Percentiles rank a stretch among this genome's conserved stretches.
phyloP scores from a whole-genome alignment of 2,329 filamentous ascomycete species.

The Aureobasidium lini region DNA sequence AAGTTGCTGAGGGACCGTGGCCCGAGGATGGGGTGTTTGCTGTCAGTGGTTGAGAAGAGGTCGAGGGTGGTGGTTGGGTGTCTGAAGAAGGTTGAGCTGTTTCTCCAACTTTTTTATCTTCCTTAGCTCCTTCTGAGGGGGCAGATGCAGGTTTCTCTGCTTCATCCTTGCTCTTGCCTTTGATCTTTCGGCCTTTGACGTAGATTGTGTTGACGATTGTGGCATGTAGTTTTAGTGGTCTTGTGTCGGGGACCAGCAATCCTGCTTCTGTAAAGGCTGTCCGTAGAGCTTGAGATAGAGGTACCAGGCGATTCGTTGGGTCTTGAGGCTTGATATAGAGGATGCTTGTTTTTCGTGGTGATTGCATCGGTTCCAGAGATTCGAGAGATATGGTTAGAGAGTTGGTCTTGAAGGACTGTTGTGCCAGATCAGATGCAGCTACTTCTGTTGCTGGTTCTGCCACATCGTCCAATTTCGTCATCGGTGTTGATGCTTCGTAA shows the following conservation, averaged over 20 bases:
- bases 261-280: conserved; percentile 48
- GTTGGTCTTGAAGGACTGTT: not conserved
- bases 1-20: conserved; percentile 28
- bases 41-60: not conserved
- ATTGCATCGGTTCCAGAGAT: conserved; percentile 55
- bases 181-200: conserved; percentile 37
- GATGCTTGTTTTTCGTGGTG: conserved; percentile 49
- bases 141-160: not conserved
- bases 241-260: conserved; percentile 50
- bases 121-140: too few relatives aligned
- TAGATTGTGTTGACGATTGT: conserved; percentile 85
- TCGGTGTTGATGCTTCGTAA: not conserved
- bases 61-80: too few relatives aligned
- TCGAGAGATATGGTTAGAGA: conserved; percentile 36
- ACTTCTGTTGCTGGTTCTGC: too few relatives aligned
- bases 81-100: too few relatives aligned
- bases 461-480: too few relatives aligned
- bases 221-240: conserved; percentile 69
- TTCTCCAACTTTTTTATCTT: too few relatives aligned
- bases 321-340: conserved; percentile 59
- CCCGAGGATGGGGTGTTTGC: conserved; percentile 20
- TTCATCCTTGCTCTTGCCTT: not conserved
- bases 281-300: conserved; percentile 53
- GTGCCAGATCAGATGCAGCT: too few relatives aligned
- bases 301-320: conserved; percentile 41